Conservation (phyloP, 2,329 filamentous ascomycete genomes). For the Stagonosporopsis vannaccii region DNA sequence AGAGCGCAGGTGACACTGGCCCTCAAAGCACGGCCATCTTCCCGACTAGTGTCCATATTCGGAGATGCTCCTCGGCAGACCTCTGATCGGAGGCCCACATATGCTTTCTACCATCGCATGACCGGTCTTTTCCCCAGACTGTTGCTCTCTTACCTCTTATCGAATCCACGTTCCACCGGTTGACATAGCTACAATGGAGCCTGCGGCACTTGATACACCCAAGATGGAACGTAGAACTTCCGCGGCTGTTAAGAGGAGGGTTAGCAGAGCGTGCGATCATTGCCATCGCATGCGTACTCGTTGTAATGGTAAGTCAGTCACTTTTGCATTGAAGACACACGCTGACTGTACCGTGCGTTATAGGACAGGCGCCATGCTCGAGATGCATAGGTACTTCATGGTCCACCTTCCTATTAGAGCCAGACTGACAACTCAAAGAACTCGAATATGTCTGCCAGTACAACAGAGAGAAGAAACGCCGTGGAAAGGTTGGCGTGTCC, state of each 20-base stretch:
- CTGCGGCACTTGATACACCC: conserved; percentile 30
- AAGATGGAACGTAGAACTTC: conserved; percentile 50
- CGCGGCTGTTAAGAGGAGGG: conserved; percentile 79
- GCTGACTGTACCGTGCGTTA: conserved; percentile 5
- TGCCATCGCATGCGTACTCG: conserved; percentile 95
- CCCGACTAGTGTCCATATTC: conserved; percentile 37
- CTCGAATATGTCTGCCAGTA: conserved; percentile 91
- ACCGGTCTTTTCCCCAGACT: conserved; percentile 38
- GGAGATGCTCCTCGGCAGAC: conserved; percentile 41
- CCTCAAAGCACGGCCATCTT: conserved; percentile 27
- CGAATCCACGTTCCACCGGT: conserved; percentile 21
- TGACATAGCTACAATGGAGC: conserved; percentile 36
- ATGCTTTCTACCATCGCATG: conserved; percentile 47
- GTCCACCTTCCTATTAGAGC: neutral
- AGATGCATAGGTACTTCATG: conserved; percentile 81
- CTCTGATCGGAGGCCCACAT: conserved; percentile 45
- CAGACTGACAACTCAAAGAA: conserved; percentile 61
- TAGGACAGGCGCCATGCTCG: conserved; percentile 80
- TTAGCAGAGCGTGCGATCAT: conserved; percentile 93
- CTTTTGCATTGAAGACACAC: neutral
- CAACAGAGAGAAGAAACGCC: conserved; percentile 88
- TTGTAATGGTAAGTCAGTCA: conserved; percentile 68
- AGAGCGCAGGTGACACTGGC: conserved; percentile 47
- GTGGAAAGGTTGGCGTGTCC: conserved; percentile 72
- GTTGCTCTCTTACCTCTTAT: conserved; percentile 22